Conservation (phyloP, 352 stramenopile genomes). For the Plasmopara viticola region DNA sequence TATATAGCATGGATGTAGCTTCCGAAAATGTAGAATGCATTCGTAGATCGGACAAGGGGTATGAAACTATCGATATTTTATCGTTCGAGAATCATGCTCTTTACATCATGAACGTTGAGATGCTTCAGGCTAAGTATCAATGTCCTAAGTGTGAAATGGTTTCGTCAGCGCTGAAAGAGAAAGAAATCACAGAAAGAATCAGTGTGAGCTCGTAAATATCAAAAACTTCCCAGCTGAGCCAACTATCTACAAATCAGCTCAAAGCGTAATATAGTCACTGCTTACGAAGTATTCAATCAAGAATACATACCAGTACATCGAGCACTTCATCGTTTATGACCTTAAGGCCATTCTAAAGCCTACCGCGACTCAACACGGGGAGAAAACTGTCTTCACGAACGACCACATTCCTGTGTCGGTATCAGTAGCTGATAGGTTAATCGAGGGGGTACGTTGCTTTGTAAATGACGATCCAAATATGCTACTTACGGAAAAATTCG, state of each 20-base stretch:
- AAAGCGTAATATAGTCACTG: neutral
- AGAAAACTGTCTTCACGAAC: slow-evolving; percentile 5
- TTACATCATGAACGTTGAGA: neutral
- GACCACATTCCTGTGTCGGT: slow-evolving; percentile 13
- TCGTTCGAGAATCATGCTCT: neutral
- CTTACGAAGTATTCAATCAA: slow-evolving; percentile 1
- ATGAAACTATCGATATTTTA: neutral
- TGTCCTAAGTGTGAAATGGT: slow-evolving; percentile 1
- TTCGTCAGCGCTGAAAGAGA: neutral
- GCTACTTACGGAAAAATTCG: slow-evolving; percentile 14
- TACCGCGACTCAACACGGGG: slow-evolving; percentile 5
- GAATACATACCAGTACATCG: neutral
- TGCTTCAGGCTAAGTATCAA: slow-evolving; percentile 3
- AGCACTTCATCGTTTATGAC: neutral
- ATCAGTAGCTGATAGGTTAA: slow-evolving; percentile 13
- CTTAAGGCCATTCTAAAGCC: neutral
- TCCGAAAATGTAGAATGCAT: too few species aligned
- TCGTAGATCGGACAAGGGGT: neutral
- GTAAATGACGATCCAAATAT: slow-evolving; percentile 4
- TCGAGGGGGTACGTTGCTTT: slow-evolving; percentile 11
- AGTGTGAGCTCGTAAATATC: slow-evolving; percentile 1
- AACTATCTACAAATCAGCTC: neutral
- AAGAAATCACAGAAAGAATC: neutral
- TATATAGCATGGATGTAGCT: slow-evolving; percentile 6
- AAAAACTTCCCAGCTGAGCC: neutral